Conservation (phyloP, 2,329 filamentous ascomycete genomes). For the Hymenoscyphus scutula region DNA sequence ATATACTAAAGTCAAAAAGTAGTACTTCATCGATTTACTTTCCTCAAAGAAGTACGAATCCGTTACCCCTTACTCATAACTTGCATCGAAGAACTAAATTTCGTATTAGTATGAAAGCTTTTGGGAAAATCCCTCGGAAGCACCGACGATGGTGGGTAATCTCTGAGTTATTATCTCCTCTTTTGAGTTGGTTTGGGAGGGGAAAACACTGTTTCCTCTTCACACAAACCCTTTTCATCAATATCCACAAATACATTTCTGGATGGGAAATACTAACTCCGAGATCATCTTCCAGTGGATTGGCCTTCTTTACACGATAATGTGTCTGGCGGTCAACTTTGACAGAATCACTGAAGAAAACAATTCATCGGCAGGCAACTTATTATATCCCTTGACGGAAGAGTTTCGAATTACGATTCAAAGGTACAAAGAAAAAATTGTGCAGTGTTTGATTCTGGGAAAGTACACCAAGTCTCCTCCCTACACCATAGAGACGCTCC, state of each 20-base stretch:
- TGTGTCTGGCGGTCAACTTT: conserved; percentile 37
- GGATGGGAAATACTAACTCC: too few relatives aligned
- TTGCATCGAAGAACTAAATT: background rate
- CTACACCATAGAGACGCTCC: conserved; percentile 48
- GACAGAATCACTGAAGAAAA: background rate
- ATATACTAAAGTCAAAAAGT: conserved; percentile 37
- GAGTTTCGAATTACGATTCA: conserved; percentile 41
- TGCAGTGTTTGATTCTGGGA: conserved; percentile 48
- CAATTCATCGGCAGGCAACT: background rate
- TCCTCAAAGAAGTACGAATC: conserved; percentile 41
- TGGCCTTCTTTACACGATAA: conserved; percentile 43
- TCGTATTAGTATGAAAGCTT: conserved; percentile 27
- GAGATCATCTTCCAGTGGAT: too few relatives aligned
- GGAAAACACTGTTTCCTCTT: too few relatives aligned
- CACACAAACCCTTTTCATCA: too few relatives aligned
- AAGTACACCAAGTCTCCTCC: conserved; percentile 49
- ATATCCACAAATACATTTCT: too few relatives aligned
- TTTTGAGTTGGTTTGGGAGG: too few relatives aligned
- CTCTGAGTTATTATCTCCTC: too few relatives aligned
- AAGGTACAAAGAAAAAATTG: conserved; percentile 48
- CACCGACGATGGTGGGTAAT: conserved; percentile 43
- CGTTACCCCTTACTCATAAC: background rate
- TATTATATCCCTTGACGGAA: background rate
- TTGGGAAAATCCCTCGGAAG: conserved; percentile 23
- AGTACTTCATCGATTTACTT: conserved; percentile 50